Evolutionary conservation across 1,284 basidiomycete genomes (phyloP).

Genomic region (Puccinia coronata): DNA sequence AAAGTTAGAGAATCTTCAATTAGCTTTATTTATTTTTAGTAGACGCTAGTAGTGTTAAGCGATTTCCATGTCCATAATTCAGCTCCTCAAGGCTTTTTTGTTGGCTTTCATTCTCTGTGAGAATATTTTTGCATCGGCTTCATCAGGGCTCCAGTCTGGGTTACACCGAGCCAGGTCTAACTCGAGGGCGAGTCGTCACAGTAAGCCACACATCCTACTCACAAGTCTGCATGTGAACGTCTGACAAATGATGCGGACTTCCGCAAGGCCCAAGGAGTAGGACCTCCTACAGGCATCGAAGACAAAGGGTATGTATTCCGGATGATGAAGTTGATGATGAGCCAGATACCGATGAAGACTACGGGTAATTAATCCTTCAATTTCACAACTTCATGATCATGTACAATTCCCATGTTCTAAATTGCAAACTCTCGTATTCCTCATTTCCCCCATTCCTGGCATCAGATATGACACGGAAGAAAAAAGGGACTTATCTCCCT

Average conservation of each 20-base stretch:
- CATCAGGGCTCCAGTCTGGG: background rate
- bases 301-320: background rate
- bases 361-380: background rate
- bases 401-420: background rate
- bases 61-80: slow-evolving; percentile 9
- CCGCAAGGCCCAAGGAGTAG: background rate
- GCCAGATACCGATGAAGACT: background rate
- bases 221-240: background rate
- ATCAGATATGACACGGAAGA: background rate
- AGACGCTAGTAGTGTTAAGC: background rate
- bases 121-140: background rate
- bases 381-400: background rate
- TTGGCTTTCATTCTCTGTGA: background rate
- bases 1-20: too few species aligned
- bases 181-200: background rate
- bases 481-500: background rate
- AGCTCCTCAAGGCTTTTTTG: background rate
- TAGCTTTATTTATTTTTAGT: background rate
- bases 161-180: slow-evolving; percentile 1
- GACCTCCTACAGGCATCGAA: background rate
- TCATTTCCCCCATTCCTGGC: background rate
- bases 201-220: background rate
- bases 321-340: background rate
- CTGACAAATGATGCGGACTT: background rate
- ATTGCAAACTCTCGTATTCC: background rate